Evolutionary conservation across 108 stramenopile genomes (phyloP).

Genomic region (Epithemia pelagica): DNA sequence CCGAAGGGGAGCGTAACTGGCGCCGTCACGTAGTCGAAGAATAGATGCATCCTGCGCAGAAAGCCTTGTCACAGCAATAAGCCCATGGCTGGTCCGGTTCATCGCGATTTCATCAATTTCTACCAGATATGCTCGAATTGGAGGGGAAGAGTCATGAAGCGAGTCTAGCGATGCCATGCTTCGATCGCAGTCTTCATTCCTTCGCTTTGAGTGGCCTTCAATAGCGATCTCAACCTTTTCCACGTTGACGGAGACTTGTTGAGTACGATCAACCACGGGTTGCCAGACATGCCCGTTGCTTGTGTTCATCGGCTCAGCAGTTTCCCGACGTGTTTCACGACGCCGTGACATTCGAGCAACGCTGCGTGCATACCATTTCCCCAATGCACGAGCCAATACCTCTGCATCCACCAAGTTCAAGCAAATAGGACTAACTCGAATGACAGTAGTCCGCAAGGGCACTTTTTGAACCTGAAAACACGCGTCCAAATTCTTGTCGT

Average conservation of each 20-base stretch:
- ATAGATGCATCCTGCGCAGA: conserved; percentile 32
- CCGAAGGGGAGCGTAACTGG: conserved; percentile 30
- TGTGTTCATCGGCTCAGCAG: neutral
- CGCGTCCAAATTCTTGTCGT: neutral
- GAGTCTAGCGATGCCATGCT: conserved; percentile 31
- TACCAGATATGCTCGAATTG: conserved; percentile 40
- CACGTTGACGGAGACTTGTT: conserved; percentile 26
- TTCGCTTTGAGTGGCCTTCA: conserved; percentile 52
- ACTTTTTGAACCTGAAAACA: neutral
- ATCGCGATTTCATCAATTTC: conserved; percentile 28
- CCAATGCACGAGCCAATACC: conserved; percentile 43
- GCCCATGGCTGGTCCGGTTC: conserved; percentile 7
- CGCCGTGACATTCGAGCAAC: conserved; percentile 19
- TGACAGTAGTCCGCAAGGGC: conserved; percentile 13
- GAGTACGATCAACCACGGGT: conserved; percentile 7
- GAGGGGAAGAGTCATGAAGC: conserved; percentile 16
- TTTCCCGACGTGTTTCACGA: neutral
- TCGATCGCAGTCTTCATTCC: conserved; percentile 24
- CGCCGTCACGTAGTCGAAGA: conserved; percentile 31
- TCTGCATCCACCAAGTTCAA: conserved; percentile 73
- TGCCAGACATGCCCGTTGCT: neutral
- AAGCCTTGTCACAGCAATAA: neutral
- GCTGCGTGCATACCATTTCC: conserved; percentile 48
- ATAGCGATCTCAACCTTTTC: conserved; percentile 66
- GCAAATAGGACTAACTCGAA: conserved; percentile 42